Percentiles rank a stretch among this genome's conserved stretches.
Conservation (phyloP, 2,329 filamentous ascomycete genomes). For the Diplodia seriata region DNA sequence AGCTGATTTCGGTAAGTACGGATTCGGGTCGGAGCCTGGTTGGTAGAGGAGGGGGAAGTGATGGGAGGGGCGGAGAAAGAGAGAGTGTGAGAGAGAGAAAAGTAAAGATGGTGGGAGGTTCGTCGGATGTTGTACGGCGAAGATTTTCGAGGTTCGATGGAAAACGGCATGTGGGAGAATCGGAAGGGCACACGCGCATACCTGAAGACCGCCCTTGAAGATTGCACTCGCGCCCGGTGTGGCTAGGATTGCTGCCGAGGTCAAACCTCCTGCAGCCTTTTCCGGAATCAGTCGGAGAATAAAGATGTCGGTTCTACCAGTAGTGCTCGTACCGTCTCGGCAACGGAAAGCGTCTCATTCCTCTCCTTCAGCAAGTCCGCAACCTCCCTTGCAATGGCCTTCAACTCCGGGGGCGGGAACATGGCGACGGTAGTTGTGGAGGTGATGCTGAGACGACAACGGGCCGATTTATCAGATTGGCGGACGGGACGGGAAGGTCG, state of each 20-base stretch:
- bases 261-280: constrained; percentile 67
- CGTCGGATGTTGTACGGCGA: background rate
- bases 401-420: constrained; percentile 40
- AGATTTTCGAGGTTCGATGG: background rate
- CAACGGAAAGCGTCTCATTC: constrained; percentile 65
- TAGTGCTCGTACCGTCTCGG: constrained; percentile 60
- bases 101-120: background rate
- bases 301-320: background rate
- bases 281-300: background rate
- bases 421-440: background rate
- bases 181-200: constrained; percentile 53
- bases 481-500: no score
- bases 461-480: constrained; percentile 2
- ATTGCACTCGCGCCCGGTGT: constrained; percentile 64
- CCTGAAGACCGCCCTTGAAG: constrained; percentile 62
- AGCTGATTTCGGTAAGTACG: constrained; percentile 44
- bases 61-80: background rate
- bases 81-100: background rate
- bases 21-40: background rate
- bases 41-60: background rate
- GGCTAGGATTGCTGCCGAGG: constrained; percentile 65
- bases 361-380: constrained; percentile 61
- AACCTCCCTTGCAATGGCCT: constrained; percentile 57
- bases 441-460: background rate
- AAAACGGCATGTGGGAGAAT: background rate